These are phyloP conservation scores for Blastobotrys chiropterorum DNA, from an alignment of 805 yeast genomes.

Conservation along the genomic window DNA sequence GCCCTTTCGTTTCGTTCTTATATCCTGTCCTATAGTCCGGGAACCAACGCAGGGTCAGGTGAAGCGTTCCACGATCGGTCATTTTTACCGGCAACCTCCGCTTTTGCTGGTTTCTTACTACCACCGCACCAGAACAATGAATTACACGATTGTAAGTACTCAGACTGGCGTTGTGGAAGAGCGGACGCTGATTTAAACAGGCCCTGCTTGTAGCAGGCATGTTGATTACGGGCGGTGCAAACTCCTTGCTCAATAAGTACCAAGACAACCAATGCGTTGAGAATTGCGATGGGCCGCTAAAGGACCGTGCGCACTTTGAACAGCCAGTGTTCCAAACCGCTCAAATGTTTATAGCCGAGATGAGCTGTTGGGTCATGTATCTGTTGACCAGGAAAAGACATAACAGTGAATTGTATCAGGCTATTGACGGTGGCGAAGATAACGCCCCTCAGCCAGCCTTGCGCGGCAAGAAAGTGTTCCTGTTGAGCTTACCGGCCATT, in stretches of 20 bases:
- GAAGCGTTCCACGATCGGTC: too few species aligned
- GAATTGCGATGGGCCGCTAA: slow-evolving; percentile 39
- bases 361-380: slow-evolving; percentile 42
- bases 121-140: neutral
- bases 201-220: slow-evolving; percentile 42
- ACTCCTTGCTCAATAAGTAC: slow-evolving; percentile 66
- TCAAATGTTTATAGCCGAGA: slow-evolving; percentile 78
- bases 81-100: too few species aligned
- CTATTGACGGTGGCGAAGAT: neutral
- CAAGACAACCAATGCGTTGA: slow-evolving; percentile 71
- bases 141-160: neutral
- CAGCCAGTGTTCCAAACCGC: slow-evolving; percentile 76
- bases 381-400: slow-evolving; percentile 22
- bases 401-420: neutral
- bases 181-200: neutral
- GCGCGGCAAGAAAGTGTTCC: slow-evolving; percentile 27
- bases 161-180: neutral
- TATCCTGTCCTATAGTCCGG: too few species aligned
- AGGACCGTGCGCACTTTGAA: slow-evolving; percentile 50
- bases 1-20: too few species aligned
- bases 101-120: too few species aligned
- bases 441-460: slow-evolving; percentile 13
- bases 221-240: slow-evolving; percentile 61
- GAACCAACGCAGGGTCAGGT: too few species aligned
- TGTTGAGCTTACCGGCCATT: slow-evolving; percentile 55